Evolutionary conservation across 1,139 yeast species (phyloP), one percentile per base, ranked within the genome.

Genomic region (Protomyces pachydermus): DNA sequence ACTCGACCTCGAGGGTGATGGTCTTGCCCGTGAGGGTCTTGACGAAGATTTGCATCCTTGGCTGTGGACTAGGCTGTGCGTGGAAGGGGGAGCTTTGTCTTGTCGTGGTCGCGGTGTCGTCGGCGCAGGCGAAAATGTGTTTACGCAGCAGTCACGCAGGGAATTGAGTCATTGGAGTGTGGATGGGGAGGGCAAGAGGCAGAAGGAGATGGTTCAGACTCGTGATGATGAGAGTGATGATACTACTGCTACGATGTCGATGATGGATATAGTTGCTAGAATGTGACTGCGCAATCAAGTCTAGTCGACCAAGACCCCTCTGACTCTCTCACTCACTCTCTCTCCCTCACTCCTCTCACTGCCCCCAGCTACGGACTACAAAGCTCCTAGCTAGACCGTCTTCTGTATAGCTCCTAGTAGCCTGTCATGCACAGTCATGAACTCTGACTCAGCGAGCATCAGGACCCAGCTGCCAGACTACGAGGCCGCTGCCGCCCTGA

Each of bases 1-100:
- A 87, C 83, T 88, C 96, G 75, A 88, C 96, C 84, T 88, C 96
- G 76, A 88, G 86, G 80, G 95, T 88, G 81, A 88, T 87, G 79
- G 95, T 87, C 84, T 87, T 87, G 78, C 93, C 93, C 72, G 93
- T 87, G 78, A 87, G 81, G 77, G 93, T 87, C 82, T 87, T 87
- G 79, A 87, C 91, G 80, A 87, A 86, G 69, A 68, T 68, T 65
- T 68, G 70, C 70, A 68, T 67, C 51, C 75, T 51, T 20, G 39
- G 38, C 37, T 45, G 39, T 46, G 42, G 28, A 28, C 54, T 56
- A 48, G 35, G 34, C 32, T 28, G 32, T 28, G 32, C 32, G 32
- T 12, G 16, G 42, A 37, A 6, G 42, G 16, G 42, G 16, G 14
- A 37, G 42, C 20, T 42, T 23, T 42, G 8, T 6, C 23, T 42